A percentile compares a stretch with the other conserved stretches of the same genome.
Evolutionary conservation across 1,284 basidiomycete genomes (phyloP).

Genomic region (Earliella scabrosa): DNA sequence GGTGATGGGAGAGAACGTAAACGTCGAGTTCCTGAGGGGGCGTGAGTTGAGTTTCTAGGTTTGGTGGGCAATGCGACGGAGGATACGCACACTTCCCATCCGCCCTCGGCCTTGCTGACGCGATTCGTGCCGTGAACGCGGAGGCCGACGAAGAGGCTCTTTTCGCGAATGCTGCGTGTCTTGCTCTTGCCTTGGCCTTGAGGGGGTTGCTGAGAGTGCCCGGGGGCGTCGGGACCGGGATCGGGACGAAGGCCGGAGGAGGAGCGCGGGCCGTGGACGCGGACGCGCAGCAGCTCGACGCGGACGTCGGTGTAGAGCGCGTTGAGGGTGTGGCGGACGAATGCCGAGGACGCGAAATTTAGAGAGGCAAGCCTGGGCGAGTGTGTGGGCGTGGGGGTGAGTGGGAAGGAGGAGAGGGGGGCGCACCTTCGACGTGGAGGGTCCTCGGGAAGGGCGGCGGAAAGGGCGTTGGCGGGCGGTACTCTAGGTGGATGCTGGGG

Average conservation of each 20-base stretch:
- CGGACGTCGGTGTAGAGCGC: slow-evolving; percentile 70
- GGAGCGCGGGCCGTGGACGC: slow-evolving; percentile 31
- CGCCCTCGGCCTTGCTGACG: slow-evolving; percentile 58
- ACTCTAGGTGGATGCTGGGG: slow-evolving; percentile 40
- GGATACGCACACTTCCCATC: slow-evolving; percentile 72
- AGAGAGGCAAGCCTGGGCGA: slow-evolving; percentile 63
- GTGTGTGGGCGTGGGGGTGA: no score
- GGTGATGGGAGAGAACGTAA: slow-evolving; percentile 66
- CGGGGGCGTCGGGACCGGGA: background rate
- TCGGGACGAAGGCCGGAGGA: slow-evolving; percentile 11
- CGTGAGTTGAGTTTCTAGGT: background rate
- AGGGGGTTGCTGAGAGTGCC: slow-evolving; percentile 23
- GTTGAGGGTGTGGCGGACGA: slow-evolving; percentile 74
- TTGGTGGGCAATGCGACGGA: background rate
- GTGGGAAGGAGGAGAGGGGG: background rate
- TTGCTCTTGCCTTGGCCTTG: no score
- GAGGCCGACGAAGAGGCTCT: slow-evolving; percentile 58
- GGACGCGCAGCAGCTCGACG: slow-evolving; percentile 52
- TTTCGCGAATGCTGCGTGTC: slow-evolving; percentile 41
- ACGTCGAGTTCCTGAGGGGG: slow-evolving; percentile 63
- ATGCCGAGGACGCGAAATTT: slow-evolving; percentile 69
- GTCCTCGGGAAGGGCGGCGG: slow-evolving; percentile 72
- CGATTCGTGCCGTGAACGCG: slow-evolving; percentile 59
- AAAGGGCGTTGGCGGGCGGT: slow-evolving; percentile 67
- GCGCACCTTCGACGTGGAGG: slow-evolving; percentile 68